Conservation (phyloP, 2,329 filamentous ascomycete species). For the Exophiala lecanii-corni region DNA sequence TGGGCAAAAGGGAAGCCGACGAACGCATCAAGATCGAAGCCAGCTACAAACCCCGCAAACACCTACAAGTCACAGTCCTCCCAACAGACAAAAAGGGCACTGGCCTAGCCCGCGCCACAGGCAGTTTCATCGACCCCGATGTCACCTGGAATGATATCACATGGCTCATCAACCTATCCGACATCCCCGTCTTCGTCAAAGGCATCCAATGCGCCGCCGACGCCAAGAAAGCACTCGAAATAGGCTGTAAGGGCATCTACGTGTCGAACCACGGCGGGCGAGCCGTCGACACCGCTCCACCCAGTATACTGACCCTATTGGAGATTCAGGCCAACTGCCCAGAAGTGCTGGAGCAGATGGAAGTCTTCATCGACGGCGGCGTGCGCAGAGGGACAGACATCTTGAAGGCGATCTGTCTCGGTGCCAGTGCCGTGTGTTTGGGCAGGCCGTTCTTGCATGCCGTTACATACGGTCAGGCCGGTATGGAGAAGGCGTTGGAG, state of each 20-base stretch:
- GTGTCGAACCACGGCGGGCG: conserved; percentile 57
- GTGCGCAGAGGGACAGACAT: conserved; percentile 52
- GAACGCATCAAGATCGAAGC: conserved; percentile 43
- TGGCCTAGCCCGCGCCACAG: conserved; percentile 33
- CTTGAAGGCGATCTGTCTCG: conserved; percentile 51
- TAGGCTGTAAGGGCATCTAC: conserved; percentile 51
- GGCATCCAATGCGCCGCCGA: conserved; percentile 55
- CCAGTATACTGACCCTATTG: conserved; percentile 56
- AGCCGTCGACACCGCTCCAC: conserved; percentile 41
- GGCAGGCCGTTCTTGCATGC: conserved; percentile 51
- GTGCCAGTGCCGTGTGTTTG: conserved; percentile 52
- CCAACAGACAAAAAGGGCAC: conserved; percentile 50
- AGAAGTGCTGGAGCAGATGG: conserved; percentile 36
- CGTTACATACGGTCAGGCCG: conserved; percentile 50
- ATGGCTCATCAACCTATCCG: conserved; percentile 48
- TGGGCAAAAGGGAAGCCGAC: conserved; percentile 54
- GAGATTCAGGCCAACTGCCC: conserved; percentile 54
- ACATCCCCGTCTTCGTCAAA: conserved; percentile 53
- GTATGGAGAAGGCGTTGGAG: conserved; percentile 45
- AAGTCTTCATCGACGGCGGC: conserved; percentile 52
- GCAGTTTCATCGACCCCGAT: conserved; percentile 47
- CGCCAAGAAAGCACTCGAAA: conserved; percentile 46
- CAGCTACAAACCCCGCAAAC: conserved; percentile 6
- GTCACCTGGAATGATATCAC: conserved; percentile 51
- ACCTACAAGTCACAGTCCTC: conserved; percentile 5